A percentile compares a stretch with the other conserved stretches of the same genome.
These are phyloP conservation scores for Castanospermum australe DNA, from an alignment of 306 rosid species.

Conservation along the genomic window DNA sequence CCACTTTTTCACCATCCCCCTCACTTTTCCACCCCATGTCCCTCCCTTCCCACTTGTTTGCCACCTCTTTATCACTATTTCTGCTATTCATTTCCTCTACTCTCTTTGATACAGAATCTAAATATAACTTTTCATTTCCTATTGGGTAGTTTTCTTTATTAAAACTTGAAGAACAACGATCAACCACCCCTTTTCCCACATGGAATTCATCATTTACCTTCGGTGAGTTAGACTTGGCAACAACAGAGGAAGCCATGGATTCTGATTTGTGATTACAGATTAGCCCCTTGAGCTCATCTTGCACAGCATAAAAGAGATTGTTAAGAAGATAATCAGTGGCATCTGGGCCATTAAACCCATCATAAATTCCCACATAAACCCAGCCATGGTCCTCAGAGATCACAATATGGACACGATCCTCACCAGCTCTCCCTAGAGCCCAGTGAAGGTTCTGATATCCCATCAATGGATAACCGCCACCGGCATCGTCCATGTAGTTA, in stretches of 20 bases:
- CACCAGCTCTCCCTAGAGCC: conserved; percentile 91
- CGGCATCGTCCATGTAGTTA: conserved; percentile 21
- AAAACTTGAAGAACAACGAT: conserved; percentile 1
- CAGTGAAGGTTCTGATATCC: conserved; percentile 59
- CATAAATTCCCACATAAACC: conserved; percentile 87
- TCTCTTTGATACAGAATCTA: not conserved
- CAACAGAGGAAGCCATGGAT: conserved; percentile 5
- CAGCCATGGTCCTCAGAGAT: conserved; percentile 76
- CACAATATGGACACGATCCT: conserved; percentile 81
- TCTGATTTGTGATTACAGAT: conserved; percentile 40
- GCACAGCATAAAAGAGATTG: conserved; percentile 55
- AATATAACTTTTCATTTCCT: not conserved
- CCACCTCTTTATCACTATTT: not conserved
- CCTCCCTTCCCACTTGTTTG: not conserved
- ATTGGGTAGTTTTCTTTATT: not conserved
- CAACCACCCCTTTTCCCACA: not conserved
- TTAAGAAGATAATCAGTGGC: conserved; percentile 77
- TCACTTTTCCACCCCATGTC: conserved; percentile 24
- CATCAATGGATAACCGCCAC: conserved; percentile 22
- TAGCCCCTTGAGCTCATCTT: conserved; percentile 54
- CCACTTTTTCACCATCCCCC: conserved; percentile 39
- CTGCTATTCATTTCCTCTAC: not conserved
- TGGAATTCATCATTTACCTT: too few relatives aligned
- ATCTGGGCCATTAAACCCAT: conserved; percentile 92
- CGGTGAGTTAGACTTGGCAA: conserved; percentile 1